These are phyloP conservation scores for Emergomyces africanus DNA, from an alignment of 2,329 filamentous ascomycete genomes.

Conservation along the genomic window DNA sequence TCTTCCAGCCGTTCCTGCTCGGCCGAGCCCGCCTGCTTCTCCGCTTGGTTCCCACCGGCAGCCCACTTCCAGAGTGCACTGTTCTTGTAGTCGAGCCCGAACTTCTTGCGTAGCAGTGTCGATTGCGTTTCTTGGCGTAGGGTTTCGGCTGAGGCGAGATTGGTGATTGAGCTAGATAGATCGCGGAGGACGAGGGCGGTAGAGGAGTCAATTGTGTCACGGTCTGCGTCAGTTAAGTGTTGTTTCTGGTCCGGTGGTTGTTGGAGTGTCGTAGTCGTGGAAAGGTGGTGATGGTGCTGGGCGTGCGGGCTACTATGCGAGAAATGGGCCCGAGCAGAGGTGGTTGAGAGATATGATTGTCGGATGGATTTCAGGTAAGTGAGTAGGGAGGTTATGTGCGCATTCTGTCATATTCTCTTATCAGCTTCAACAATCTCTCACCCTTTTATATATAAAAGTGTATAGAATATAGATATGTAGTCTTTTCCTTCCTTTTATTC, in stretches of 20 bases:
- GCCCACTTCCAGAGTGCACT: slow-evolving; percentile 55
- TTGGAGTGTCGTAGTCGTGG: slow-evolving; percentile 22
- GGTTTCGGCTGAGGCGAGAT: slow-evolving; percentile 69
- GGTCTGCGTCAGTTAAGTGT: slow-evolving; percentile 64
- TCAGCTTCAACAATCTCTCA: not conserved
- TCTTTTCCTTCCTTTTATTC: not conserved
- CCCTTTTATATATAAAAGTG: not conserved
- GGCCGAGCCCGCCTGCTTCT: slow-evolving; percentile 41
- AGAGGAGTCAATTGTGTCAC: slow-evolving; percentile 76
- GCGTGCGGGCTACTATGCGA: slow-evolving; percentile 20
- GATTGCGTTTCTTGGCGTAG: slow-evolving; percentile 64
- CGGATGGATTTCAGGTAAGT: slow-evolving; percentile 70
- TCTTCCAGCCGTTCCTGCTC: slow-evolving; percentile 66
- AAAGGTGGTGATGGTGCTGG: slow-evolving; percentile 26
- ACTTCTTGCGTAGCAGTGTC: slow-evolving; percentile 60
- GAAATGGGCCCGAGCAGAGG: slow-evolving; percentile 45
- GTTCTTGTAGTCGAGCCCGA: slow-evolving; percentile 34
- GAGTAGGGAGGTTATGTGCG: slow-evolving; percentile 69
- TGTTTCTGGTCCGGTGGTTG: slow-evolving; percentile 31
- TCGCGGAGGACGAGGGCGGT: slow-evolving; percentile 77
- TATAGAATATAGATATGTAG: not conserved
- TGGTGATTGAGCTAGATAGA: slow-evolving; percentile 67
- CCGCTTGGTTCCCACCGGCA: slow-evolving; percentile 28
- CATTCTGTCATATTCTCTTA: slow-evolving; percentile 47
- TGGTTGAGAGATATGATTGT: slow-evolving; percentile 79